Percentiles rank a stretch among this genome's conserved stretches.
Evolutionary conservation across 495 filamentous ascomycete genomes (phyloP).

Genomic region (Aspergillus nanangensis): DNA sequence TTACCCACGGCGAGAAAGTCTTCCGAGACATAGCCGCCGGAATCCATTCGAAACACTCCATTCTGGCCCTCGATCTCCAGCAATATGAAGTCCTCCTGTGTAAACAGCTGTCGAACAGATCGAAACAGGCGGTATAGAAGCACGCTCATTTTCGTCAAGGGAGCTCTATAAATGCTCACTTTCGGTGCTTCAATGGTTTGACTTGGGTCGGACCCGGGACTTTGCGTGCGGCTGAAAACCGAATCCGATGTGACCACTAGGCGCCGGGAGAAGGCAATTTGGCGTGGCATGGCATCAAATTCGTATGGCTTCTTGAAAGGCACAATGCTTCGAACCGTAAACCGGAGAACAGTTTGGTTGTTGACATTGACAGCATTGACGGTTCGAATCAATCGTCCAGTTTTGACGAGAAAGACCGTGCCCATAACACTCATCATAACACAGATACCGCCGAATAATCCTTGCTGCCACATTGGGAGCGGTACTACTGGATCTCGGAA

Average conservation of each 20-base stretch:
- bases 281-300: constrained; percentile 33
- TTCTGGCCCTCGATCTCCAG: constrained; percentile 39
- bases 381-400: constrained; percentile 26
- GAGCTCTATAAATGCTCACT: constrained; percentile 32
- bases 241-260: constrained; percentile 26
- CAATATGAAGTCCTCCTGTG: constrained; percentile 42
- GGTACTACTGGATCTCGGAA: constrained; percentile 30
- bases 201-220: too few relatives aligned
- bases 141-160: constrained; percentile 29
- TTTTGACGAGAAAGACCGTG: constrained; percentile 34
- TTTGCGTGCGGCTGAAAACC: constrained; percentile 16
- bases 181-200: too few relatives aligned
- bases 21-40: constrained; percentile 31
- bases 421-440: constrained; percentile 41
- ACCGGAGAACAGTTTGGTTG: constrained; percentile 27
- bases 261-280: constrained; percentile 34
- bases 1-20: constrained; percentile 35
- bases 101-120: constrained; percentile 40
- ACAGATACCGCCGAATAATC: constrained; percentile 35
- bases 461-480: constrained; percentile 37
- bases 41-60: constrained; percentile 35
- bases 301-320: constrained; percentile 37
- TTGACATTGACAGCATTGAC: constrained; percentile 32
- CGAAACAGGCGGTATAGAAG: constrained; percentile 32
- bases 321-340: constrained; percentile 35